phyloP scores from a whole-genome alignment of 2,329 filamentous ascomycete genomes.

The Neonectria sp. region DNA sequence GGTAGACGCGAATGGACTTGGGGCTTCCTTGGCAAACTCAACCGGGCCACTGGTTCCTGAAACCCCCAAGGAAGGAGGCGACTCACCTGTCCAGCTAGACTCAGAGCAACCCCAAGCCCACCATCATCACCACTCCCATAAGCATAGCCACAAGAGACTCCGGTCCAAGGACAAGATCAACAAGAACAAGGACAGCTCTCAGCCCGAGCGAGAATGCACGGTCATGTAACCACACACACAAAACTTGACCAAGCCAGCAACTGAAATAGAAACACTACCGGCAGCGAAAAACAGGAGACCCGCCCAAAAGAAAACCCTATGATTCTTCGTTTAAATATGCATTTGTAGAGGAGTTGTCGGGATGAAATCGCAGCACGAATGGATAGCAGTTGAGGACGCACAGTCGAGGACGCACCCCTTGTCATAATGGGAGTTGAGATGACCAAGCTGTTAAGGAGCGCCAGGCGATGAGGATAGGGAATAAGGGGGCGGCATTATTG shows the following conservation, averaged over 20 bases:
- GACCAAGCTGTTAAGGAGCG: neutral
- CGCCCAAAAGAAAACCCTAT: neutral
- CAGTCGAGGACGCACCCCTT: neutral
- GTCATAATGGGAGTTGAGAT: slow-evolving; percentile 5
- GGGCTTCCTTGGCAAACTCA: slow-evolving; percentile 46
- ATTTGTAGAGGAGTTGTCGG: slow-evolving; percentile 36
- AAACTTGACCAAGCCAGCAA: slow-evolving; percentile 7
- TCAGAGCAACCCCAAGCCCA: slow-evolving; percentile 34
- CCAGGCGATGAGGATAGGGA: neutral
- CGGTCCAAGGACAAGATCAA: slow-evolving; percentile 59
- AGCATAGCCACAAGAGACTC: slow-evolving; percentile 53
- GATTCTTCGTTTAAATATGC: slow-evolving; percentile 30
- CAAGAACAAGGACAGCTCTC: slow-evolving; percentile 54
- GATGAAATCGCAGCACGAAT: neutral
- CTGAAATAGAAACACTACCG: neutral
- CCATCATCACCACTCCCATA: slow-evolving; percentile 46
- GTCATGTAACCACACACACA: slow-evolving; percentile 58
- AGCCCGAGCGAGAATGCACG: slow-evolving; percentile 64
- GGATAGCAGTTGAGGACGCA: neutral
- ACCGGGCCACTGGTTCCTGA: slow-evolving; percentile 46
- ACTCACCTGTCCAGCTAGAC: slow-evolving; percentile 44
- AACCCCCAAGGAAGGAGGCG: slow-evolving; percentile 38
- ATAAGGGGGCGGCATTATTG: slow-evolving; percentile 6
- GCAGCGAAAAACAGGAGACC: neutral
- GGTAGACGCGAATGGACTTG: slow-evolving; percentile 45